A percentile compares a stretch with the other conserved stretches of the same genome.
phyloP scores from a whole-genome alignment of 2,329 filamentous ascomycete species.

The Periconia sp. region DNA sequence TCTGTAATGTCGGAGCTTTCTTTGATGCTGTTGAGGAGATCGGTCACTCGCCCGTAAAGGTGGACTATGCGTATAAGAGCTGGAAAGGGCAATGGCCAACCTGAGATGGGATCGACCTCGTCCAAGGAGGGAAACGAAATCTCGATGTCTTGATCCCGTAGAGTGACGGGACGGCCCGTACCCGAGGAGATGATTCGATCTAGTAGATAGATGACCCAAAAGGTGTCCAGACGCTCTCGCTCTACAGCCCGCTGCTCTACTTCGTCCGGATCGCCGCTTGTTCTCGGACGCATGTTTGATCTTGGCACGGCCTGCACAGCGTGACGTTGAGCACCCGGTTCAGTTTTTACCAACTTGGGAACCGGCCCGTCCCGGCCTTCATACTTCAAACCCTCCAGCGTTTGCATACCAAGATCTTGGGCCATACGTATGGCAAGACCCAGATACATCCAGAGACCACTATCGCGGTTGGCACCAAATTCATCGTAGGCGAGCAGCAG shows the following conservation, averaged over 20 bases:
- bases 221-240: constrained; percentile 80
- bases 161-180: constrained; percentile 79
- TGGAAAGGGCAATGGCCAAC: constrained; percentile 78
- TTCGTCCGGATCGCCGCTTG: constrained; percentile 37
- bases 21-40: constrained; percentile 80
- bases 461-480: constrained; percentile 86
- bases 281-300: constrained; percentile 42
- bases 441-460: constrained; percentile 90
- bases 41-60: constrained; percentile 80
- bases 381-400: constrained; percentile 70
- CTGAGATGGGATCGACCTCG: constrained; percentile 56
- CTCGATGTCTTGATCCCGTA: constrained; percentile 84
- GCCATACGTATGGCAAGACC: constrained; percentile 84
- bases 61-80: constrained; percentile 82
- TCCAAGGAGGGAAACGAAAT: constrained; percentile 65
- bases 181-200: constrained; percentile 87
- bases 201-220: constrained; percentile 88
- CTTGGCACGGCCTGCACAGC: constrained; percentile 58
- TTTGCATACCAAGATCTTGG: constrained; percentile 78
- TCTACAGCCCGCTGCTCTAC: constrained; percentile 68
- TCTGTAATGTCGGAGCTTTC: constrained; percentile 72
- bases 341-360: constrained; percentile 55
- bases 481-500: constrained; percentile 85
- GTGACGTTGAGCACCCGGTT: constrained; percentile 29
- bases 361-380: constrained; percentile 58